Base-by-base conservation (phyloP, 192 early-diverging fungal species). In the Mortierella hygrophila region DNA sequence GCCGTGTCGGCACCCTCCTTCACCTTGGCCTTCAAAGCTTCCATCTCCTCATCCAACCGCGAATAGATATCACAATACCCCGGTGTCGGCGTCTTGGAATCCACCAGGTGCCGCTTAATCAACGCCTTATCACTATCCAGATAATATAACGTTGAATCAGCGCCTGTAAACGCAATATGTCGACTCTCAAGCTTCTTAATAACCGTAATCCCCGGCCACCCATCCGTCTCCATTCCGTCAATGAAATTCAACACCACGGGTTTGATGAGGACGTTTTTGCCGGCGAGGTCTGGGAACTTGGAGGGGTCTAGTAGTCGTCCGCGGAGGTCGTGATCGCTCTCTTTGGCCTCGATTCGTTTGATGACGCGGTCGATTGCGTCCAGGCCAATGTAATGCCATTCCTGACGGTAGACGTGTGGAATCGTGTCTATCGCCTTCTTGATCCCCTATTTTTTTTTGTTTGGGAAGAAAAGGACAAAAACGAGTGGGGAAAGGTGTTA, bases 201-300 rank as follows among this genome's bases (percentile, higher is more conserved):
- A 40, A 73, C 60, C 23, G 74, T 37, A 37, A 85, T 80, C 10
- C 78, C 78, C 5, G 78, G 74, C 83, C 78, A 85, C 6, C 75
- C 74, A 76, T 85, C 78, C 2, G 70, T 70, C 23, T 85, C 83
- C 83, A 85, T 80, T 9, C 83, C 83, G 21, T 85, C 83, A 6
- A 71, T 69, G 29, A 85, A 80, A 29, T 80, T 85, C 38, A 80
- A 52, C 40, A 85, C 52, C 23, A 85, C 83, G 8, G 82, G 35
- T n/a, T 83, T 77, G 82, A 83, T 75, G 41, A 60, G 54, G 9
- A 75, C 55, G 6, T 76, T 16, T 20, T 73, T 29, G 16, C 10
- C 11, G 10, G 10, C 13, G 44, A 46, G 44, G 2, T 46, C 60
- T 26, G 60, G 60, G 29, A 32, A 65, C 4, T 65, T 26, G 26